Evolutionary conservation across 208 protist species (phyloP), one percentile per base, ranked within the genome.

Genomic region (Leishmania braziliensis): DNA sequence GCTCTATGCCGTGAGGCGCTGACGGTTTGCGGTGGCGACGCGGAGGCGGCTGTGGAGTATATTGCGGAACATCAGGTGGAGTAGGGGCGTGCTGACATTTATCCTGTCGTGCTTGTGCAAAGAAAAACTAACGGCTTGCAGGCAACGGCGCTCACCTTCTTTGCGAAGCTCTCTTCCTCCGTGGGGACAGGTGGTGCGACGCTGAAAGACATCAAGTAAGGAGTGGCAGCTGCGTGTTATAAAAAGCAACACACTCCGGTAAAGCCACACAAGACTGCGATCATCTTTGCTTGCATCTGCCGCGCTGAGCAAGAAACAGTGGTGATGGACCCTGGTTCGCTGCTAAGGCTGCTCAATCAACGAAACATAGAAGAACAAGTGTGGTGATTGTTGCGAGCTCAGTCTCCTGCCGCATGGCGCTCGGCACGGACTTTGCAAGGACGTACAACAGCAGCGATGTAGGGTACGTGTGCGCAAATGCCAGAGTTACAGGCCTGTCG

Each of bases 21-120:
- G 46, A 51, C 77, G 18, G 89, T 84, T 9, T 79, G 82, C 0
- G 81, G 86, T 77, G 94, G 94, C 3, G 93, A 97, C 80, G 89
- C 95, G 0, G 94, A 95, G 66, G 84, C 56, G 0, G 94, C 93
- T 2, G 91, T 96, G n/a, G 82, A 83, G n/a, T 92, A 91, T 54
- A 90, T 97, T 65, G 92, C 89, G 0, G 83, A 95, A 18, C 84
- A 85, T 48, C 50, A 78, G 20, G 60, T 1, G 4, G 53, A 51
- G n/a, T 77, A 77, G 72, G 6, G 23, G 16, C 36, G 23, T 48
- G 0, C 20, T 70, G 36, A 12, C 26, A 3, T 48, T 18, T 5
- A 48, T 46, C 26, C 12, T 1, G 3, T 66, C n/a, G 10, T 36
- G n/a, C 29, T 66, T 66, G 8, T 9, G 60, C 20, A n/a, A 4